Evolutionary conservation across 768 basidiomycete genomes (phyloP).

Genomic region (Exidia glandulosa): DNA sequence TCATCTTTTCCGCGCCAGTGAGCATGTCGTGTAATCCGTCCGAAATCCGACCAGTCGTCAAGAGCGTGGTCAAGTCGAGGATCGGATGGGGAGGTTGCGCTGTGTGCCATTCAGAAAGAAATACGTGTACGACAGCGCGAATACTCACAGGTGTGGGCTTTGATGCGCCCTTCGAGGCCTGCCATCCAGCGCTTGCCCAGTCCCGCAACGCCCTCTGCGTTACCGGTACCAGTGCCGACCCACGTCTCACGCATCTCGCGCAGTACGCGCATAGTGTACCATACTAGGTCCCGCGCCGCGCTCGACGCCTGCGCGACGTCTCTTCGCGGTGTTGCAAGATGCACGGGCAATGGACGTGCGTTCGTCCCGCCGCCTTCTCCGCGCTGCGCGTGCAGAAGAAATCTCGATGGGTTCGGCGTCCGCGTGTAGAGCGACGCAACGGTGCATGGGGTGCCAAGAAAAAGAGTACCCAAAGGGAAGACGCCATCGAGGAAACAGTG

Average conservation of each 20-base stretch:
- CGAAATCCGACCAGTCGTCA: constrained; percentile 62
- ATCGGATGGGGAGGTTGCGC: constrained; percentile 53
- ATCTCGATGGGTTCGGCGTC: constrained; percentile 24
- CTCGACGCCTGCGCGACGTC: constrained; percentile 65
- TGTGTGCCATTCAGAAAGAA: constrained; percentile 17
- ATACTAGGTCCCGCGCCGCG: constrained; percentile 54
- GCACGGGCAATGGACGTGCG: constrained; percentile 23
- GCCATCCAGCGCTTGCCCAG: constrained; percentile 19
- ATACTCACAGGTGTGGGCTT: constrained; percentile 53
- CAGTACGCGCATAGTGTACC: constrained; percentile 59
- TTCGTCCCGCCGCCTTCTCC: constrained; percentile 13
- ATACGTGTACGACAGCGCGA: background rate
- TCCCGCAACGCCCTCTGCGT: constrained; percentile 12
- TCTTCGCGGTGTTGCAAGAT: constrained; percentile 49
- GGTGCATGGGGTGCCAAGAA: constrained; percentile 20
- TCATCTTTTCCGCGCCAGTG: constrained; percentile 68
- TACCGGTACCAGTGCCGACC: constrained; percentile 59
- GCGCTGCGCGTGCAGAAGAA: constrained; percentile 35
- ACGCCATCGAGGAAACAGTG: constrained; percentile 66
- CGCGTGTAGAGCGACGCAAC: constrained; percentile 35
- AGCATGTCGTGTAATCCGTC: constrained; percentile 65
- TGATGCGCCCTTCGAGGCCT: constrained; percentile 51
- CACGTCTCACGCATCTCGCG: constrained; percentile 64
- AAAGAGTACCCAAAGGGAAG: constrained; percentile 53
- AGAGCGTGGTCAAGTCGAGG: constrained; percentile 57